These are phyloP conservation scores for Tuber brumale DNA, from an alignment of 495 filamentous ascomycete species.

Conservation along the genomic window DNA sequence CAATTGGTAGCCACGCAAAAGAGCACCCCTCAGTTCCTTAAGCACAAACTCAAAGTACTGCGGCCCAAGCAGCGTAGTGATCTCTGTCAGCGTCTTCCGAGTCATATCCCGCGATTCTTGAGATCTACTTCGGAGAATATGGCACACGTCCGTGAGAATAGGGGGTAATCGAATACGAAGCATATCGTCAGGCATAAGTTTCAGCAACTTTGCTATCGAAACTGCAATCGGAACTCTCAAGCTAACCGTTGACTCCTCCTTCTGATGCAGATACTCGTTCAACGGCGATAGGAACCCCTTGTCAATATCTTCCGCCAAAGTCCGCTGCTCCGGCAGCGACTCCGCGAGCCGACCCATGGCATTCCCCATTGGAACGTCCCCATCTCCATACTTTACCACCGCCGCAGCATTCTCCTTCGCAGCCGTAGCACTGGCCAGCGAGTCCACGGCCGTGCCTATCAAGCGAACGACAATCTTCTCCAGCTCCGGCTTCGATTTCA, in stretches of 20 bases:
- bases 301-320: conserved; percentile 65
- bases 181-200: conserved; percentile 64
- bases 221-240: conserved; percentile 81
- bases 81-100: conserved; percentile 75
- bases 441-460: conserved; percentile 71
- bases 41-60: conserved; percentile 84
- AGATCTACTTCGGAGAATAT: conserved; percentile 81
- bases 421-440: conserved; percentile 47
- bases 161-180: conserved; percentile 67
- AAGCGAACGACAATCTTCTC: conserved; percentile 81
- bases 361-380: conserved; percentile 42
- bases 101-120: conserved; percentile 87
- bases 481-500: conserved; percentile 71
- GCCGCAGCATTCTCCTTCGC: conserved; percentile 5
- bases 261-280: conserved; percentile 76
- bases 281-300: conserved; percentile 70
- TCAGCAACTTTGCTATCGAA: conserved; percentile 75
- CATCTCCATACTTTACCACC: conserved; percentile 30
- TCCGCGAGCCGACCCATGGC: conserved; percentile 49
- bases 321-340: conserved; percentile 61
- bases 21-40: conserved; percentile 76
- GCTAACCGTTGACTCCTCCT: conserved; percentile 88
- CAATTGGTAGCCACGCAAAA: conserved; percentile 79
- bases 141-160: conserved; percentile 82
- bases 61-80: conserved; percentile 70